Conservation (phyloP, 805 yeast species). For the Jamesozyma lodderae region DNA sequence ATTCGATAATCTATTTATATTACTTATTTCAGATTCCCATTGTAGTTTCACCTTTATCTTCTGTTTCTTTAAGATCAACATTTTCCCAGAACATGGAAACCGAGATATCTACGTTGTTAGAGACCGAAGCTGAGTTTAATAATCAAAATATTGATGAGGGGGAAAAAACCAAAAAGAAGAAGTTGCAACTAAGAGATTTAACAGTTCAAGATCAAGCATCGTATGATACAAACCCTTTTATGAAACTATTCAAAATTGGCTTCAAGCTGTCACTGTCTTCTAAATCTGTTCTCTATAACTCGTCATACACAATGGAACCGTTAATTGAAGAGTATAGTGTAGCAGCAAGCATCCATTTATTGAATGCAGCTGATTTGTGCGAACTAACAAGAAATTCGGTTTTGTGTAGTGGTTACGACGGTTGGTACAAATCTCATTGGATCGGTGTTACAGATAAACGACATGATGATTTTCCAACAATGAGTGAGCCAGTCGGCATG, state of each 20-base stretch:
- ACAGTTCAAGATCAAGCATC: constrained; percentile 13
- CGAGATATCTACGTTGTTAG: too few species aligned
- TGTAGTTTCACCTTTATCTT: constrained; percentile 25
- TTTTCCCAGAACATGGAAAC: constrained; percentile 2
- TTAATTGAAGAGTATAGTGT: constrained; percentile 30
- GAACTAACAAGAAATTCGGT: constrained; percentile 27
- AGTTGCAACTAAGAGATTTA: constrained; percentile 14
- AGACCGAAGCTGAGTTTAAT: too few species aligned
- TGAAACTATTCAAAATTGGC: constrained; percentile 25
- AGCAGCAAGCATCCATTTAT: constrained; percentile 28
- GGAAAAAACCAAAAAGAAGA: too few species aligned
- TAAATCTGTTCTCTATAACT: constrained; percentile 24
- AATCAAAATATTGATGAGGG: too few species aligned
- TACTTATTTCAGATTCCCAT: constrained; percentile 26
- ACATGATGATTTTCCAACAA: constrained; percentile 5
- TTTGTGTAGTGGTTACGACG: constrained; percentile 24
- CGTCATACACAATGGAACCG: constrained; percentile 28
- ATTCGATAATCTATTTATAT: constrained; percentile 18
- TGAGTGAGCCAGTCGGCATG: constrained; percentile 16
- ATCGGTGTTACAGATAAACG: constrained; percentile 16
- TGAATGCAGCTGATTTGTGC: constrained; percentile 28
- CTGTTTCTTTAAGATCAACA: constrained; percentile 11
- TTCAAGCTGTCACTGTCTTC: constrained; percentile 22
- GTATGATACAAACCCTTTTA: constrained; percentile 25
- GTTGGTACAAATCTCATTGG: constrained; percentile 30